A percentile compares a stretch with the other conserved stretches of the same genome.
These are phyloP conservation scores for Isabelozyma rhagii DNA, from an alignment of 805 yeast genomes.

Conservation along the genomic window DNA sequence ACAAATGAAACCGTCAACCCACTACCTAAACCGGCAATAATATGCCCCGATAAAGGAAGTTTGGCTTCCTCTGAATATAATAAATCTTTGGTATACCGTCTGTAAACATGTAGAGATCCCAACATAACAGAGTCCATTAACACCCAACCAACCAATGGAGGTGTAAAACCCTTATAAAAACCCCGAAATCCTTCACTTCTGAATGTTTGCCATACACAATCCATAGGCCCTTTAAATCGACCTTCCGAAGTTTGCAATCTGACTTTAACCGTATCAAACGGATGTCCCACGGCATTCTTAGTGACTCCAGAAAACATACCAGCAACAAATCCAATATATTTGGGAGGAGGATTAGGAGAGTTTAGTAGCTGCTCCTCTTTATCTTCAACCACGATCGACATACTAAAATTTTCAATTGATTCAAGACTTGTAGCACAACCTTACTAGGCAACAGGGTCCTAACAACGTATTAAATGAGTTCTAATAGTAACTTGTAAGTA, in stretches of 20 bases:
- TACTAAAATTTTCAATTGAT: not conserved
- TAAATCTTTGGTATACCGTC: constrained; percentile 61
- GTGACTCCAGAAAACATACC: constrained; percentile 86
- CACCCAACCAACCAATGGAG: constrained; percentile 93
- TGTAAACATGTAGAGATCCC: constrained; percentile 78
- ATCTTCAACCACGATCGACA: not conserved
- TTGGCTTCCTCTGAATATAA: constrained; percentile 59
- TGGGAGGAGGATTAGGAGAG: constrained; percentile 33
- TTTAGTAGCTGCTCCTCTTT: constrained; percentile 21
- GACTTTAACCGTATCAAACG: constrained; percentile 88
- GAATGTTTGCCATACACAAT: constrained; percentile 71
- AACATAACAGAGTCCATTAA: constrained; percentile 89
- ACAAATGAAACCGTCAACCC: constrained; percentile 92
- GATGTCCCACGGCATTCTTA: constrained; percentile 89
- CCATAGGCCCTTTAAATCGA: constrained; percentile 75
- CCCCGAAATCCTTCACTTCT: constrained; percentile 75
- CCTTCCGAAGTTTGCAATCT: constrained; percentile 66
- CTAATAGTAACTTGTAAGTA: no score
- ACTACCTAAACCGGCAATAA: constrained; percentile 74
- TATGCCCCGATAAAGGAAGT: constrained; percentile 72
- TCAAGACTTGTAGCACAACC: not conserved
- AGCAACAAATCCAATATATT: constrained; percentile 75
- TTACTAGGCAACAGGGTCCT: not conserved
- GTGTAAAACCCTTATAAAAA: constrained; percentile 86
- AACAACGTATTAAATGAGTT: not conserved